phyloP scores from a whole-genome alignment of 495 filamentous ascomycete species.

The Aspergillus incahuasiensis region DNA sequence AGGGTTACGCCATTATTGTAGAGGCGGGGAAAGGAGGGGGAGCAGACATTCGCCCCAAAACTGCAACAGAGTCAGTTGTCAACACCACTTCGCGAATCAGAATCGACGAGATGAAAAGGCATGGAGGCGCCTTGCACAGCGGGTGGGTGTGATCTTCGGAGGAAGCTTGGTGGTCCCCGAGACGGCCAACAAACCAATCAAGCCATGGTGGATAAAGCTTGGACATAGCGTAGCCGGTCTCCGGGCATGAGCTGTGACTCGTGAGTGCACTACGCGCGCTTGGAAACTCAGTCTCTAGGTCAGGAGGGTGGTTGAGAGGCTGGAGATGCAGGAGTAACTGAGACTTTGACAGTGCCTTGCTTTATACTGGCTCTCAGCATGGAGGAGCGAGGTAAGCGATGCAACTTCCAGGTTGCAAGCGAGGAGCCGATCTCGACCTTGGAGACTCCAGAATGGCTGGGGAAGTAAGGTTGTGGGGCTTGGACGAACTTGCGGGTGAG shows the following conservation, averaged over 20 bases:
- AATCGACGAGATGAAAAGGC: not conserved
- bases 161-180: not conserved
- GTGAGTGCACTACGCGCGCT: too few species aligned
- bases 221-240: not conserved
- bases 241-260: not conserved
- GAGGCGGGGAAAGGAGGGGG: slow-evolving; percentile 3
- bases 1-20: slow-evolving; percentile 5
- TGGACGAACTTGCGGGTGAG: not conserved
- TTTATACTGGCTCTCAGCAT: not conserved
- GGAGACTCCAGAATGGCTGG: not conserved
- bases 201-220: slow-evolving; percentile 14
- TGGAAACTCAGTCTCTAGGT: not conserved
- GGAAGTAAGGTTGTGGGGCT: not conserved
- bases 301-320: not conserved
- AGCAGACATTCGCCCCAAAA: not conserved
- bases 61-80: not conserved
- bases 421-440: not conserved
- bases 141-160: not conserved
- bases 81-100: not conserved
- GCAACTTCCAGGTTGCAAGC: not conserved
- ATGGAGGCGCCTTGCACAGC: not conserved
- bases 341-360: not conserved
- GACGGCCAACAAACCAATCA: slow-evolving; percentile 3
- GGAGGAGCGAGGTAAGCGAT: not conserved
- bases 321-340: slow-evolving; percentile 1